Evolutionary conservation across 805 yeast genomes (phyloP), one percentile per base, ranked within the genome.

Genomic region (Starmerella floricola): DNA sequence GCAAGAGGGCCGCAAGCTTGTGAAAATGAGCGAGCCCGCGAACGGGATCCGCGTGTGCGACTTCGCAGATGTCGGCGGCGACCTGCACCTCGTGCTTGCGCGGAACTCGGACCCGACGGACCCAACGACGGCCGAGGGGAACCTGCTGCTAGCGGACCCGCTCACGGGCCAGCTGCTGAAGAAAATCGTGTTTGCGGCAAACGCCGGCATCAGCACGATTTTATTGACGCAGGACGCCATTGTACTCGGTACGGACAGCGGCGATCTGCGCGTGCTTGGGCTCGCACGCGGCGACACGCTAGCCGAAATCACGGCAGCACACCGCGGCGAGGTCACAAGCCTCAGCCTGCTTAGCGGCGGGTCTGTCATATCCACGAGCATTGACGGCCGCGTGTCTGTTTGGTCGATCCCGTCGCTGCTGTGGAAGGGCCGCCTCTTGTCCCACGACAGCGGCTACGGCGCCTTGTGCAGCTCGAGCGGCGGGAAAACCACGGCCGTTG

Each of bases 381-480:
- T 48, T 12, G 57, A 55, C 33, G 60, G 60, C 38, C 45, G 49
- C n/a, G 55, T 50, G 3, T 47, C 50, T 13, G 20, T 54, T n/a
- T 54, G 58, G 58, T 30, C 53, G 8, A 34, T 52, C 12, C 55
- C 53, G 8, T 27, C 36, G 11, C 42, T 53, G 19, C 30, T 45
- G 15, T 54, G 56, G 58, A 46, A 42, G 38, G 56, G 55, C 15
- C 40, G 56, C 18, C 34, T 54, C 31, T 36, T 51, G 19, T 42
- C 44, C 28, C 58, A 54, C 36, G 58, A 54, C 39, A 40, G 51
- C 28, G 48, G 44, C 18, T 53, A 47, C 33, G 48, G 52, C n/a
- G 53, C 53, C 15, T 35, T 47, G 26, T 31, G 47, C 40, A 40
- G 52, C 32, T 27, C 45, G 27, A 26, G 42, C 21, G 19, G 24